A percentile compares a stretch with the other conserved stretches of the same genome.
Conservation (phyloP, 2,329 filamentous ascomycete genomes). For the Microsporum ferrugineum region DNA sequence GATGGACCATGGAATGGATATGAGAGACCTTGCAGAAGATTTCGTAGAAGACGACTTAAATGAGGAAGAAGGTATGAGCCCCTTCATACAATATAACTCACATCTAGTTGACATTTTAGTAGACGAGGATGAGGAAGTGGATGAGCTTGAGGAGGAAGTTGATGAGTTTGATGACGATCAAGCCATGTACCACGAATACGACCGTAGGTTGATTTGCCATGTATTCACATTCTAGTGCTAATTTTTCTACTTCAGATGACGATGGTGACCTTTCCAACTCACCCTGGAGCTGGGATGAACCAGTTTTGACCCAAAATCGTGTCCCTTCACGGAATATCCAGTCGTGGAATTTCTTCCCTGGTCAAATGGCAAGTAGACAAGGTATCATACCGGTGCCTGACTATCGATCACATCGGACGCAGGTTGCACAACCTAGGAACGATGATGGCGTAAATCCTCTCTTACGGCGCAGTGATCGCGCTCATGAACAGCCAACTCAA, state of each 20-base stretch:
- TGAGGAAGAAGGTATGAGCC: conserved; percentile 42
- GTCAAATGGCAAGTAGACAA: conserved; percentile 44
- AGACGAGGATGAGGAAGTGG: conserved; percentile 47
- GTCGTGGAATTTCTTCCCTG: conserved; percentile 54
- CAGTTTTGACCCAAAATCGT: conserved; percentile 37
- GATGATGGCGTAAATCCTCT: conserved; percentile 84
- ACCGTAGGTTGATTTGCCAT: conserved; percentile 21
- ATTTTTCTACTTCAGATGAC: conserved; percentile 17
- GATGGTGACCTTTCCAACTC: conserved; percentile 24
- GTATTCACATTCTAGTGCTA: conserved; percentile 19
- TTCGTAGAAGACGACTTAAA: conserved; percentile 43
- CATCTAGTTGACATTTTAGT: conserved; percentile 27
- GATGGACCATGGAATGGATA: conserved; percentile 33
- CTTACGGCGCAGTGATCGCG: conserved; percentile 51
- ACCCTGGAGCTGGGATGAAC: conserved; percentile 48
- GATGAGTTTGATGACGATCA: conserved; percentile 37
- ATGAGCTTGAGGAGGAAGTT: conserved; percentile 26
- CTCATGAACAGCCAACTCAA: conserved; percentile 25
- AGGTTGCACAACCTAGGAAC: conserved; percentile 42
- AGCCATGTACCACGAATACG: conserved; percentile 30
- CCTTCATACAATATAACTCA: background rate
- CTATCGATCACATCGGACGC: conserved; percentile 35
- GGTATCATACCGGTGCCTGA: conserved; percentile 31
- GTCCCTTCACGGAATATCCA: conserved; percentile 46
- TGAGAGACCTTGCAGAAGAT: conserved; percentile 39